Evolutionary conservation across 345 rosid species (phyloP).

Genomic region (Laguncularia racemosa): DNA sequence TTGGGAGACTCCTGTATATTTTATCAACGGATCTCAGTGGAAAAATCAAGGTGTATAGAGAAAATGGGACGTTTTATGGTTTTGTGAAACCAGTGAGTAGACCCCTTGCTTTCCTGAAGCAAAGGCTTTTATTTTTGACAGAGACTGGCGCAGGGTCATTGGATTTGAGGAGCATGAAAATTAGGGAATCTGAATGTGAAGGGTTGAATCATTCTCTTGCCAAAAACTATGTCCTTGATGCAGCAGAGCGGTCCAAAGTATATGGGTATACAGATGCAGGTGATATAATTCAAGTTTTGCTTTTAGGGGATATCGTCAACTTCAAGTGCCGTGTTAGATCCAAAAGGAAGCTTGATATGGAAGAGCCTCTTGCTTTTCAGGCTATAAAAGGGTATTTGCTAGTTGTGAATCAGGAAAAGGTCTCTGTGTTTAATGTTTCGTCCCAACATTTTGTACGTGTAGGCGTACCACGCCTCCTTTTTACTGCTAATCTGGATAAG

Average conservation of each 20-base stretch:
- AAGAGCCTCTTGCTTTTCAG: constrained; percentile 64
- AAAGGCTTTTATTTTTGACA: constrained; percentile 85
- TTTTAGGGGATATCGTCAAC: constrained; percentile 77
- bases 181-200: constrained; percentile 83
- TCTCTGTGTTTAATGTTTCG: constrained; percentile 74
- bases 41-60: constrained; percentile 53
- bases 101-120: constrained; percentile 83
- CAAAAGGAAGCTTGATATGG: constrained; percentile 58
- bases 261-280: constrained; percentile 87
- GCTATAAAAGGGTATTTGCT: constrained; percentile 84
- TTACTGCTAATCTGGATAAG: constrained; percentile 69
- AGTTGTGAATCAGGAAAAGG: constrained; percentile 48
- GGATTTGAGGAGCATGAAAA: constrained; percentile 80
- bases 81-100: constrained; percentile 48
- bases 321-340: constrained; percentile 92
- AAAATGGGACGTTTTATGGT: constrained; percentile 66
- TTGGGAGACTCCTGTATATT: constrained; percentile 74
- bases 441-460: constrained; percentile 68
- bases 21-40: constrained; percentile 58
- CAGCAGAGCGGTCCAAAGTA: constrained; percentile 82
- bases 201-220: constrained; percentile 67
- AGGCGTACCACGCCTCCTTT: constrained; percentile 63
- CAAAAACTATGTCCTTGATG: constrained; percentile 59
- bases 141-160: constrained; percentile 92
- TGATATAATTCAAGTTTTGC: constrained; percentile 64